Evolutionary conservation across 495 filamentous ascomycete species (phyloP), one percentile per base, ranked within the genome.

Genomic region (Podospora australis): DNA sequence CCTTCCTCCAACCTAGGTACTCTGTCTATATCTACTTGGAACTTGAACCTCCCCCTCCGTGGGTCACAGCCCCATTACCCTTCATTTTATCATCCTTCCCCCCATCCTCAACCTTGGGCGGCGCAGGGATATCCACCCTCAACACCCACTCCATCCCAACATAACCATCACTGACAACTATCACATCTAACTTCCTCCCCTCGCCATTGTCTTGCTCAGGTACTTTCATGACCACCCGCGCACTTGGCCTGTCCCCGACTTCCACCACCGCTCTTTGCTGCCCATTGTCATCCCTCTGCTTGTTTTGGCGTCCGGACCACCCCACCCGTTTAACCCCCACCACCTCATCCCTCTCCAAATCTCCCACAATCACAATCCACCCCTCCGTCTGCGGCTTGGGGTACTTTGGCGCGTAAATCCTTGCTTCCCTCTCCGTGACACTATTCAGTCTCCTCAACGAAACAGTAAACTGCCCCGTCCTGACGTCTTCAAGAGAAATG

Each of bases 361-460:
- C 80, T 3, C 78, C 76, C 1, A 95, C 74, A 30, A 97, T 49
- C 6, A 91, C 76, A 63, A 97, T 96, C 78, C 81, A 97, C 1
- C 94, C 90, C 64, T 98, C 92, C 0, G 86, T 90, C 63, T 98
- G 92, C 19, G 88, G 81, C 66, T 98, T 98, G 0, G 92, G 94
- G 68, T 92, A 97, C 3, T 77, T 74, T 7, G 92, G 91, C 0
- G 92, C 87, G 53, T 81, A 95, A 50, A 95, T 83, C 26, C 82
- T 75, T 55, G 74, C 83, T 16, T 86, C 83, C 13, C 73, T 64
- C 53, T 80, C 77, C 0, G 65, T 68, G 25, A 81, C 62, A 13
- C 73, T 52, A 67, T 96, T 96, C 41, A 78, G 69, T 0, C 92
- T 79, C 10, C 72, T 69, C 8, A 96, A 53, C 6, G 66, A 68